A percentile compares a stretch with the other conserved stretches of the same genome.
phyloP scores from a whole-genome alignment of 2,329 filamentous ascomycete genomes.

The Bipolaris victoriae region DNA sequence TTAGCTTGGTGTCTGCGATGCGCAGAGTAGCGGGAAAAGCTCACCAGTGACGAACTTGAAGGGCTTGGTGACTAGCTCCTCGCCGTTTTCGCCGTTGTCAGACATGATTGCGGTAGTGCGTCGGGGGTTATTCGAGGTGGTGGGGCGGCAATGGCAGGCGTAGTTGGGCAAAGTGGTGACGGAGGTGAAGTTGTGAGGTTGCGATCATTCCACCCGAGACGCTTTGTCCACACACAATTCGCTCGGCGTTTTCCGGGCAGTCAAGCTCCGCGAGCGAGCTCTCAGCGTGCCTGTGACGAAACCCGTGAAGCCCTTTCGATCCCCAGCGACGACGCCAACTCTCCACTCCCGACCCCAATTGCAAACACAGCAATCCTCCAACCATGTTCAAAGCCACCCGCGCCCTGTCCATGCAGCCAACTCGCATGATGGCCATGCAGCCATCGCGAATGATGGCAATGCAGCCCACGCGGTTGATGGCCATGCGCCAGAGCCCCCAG shows the following conservation, averaged over 20 bases:
- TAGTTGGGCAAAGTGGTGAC: conserved; percentile 34
- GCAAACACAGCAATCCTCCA: conserved; percentile 5
- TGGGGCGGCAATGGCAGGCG: conserved; percentile 40
- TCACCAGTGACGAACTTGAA: conserved; percentile 99
- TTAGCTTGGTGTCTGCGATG: conserved; percentile 38
- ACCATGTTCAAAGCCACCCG: conserved; percentile 48
- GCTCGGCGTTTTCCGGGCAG: conserved; percentile 40
- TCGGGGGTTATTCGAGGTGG: conserved; percentile 22
- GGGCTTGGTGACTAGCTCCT: conserved; percentile 93
- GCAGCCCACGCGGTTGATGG: conserved; percentile 51
- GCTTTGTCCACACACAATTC: conserved; percentile 46
- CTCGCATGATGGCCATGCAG: conserved; percentile 50
- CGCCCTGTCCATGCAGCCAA: conserved; percentile 49
- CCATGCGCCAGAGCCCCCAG: conserved; percentile 46
- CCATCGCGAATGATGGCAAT: conserved; percentile 51
- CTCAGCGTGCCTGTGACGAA: conserved; percentile 36
- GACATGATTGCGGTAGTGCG: conserved; percentile 75
- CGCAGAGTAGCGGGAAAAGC: conserved; percentile 46
- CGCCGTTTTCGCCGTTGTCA: conserved; percentile 66
- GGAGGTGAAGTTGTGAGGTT: conserved; percentile 40
- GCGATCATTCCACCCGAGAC: conserved; percentile 41
- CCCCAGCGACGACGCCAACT: conserved; percentile 27
- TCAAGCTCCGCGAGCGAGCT: conserved; percentile 33
- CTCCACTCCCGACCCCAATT: conserved; percentile 36
- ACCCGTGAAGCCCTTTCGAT: conserved; percentile 34